Conservation (phyloP, 202 grass and related monocot genomes). For the Elaeis oleifera region DNA sequence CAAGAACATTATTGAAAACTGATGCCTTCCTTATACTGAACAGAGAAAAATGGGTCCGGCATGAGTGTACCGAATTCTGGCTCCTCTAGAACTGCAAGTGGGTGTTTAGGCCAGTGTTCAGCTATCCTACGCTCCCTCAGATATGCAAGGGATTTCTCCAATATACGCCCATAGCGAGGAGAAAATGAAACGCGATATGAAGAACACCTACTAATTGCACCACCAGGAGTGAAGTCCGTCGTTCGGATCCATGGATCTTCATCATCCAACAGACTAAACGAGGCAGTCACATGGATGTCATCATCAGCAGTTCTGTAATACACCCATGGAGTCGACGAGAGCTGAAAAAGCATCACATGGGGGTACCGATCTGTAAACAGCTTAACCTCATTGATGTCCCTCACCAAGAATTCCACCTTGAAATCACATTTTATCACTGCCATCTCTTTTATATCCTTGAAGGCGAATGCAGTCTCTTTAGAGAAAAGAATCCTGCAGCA, state of each 20-base stretch:
- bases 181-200: slow-evolving; percentile 50
- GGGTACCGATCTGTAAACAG: slow-evolving; percentile 22
- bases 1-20: slow-evolving; percentile 49
- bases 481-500: slow-evolving; percentile 52
- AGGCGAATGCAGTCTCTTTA: slow-evolving; percentile 47
- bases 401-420: slow-evolving; percentile 55
- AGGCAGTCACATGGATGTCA: slow-evolving; percentile 56
- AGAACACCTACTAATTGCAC: slow-evolving; percentile 50
- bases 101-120: neutral
- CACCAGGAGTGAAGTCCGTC: slow-evolving; percentile 54
- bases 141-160: slow-evolving; percentile 48
- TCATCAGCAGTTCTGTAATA: slow-evolving; percentile 80
- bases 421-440: slow-evolving; percentile 52
- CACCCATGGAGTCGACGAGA: slow-evolving; percentile 28
- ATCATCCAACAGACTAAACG: slow-evolving; percentile 60
- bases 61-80: slow-evolving; percentile 34
- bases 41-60: slow-evolving; percentile 58
- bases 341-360: slow-evolving; percentile 46
- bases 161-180: slow-evolving; percentile 42
- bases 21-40: slow-evolving; percentile 40
- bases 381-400: slow-evolving; percentile 45
- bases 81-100: slow-evolving; percentile 37
- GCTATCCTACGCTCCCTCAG: slow-evolving; percentile 42
- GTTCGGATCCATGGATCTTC: slow-evolving; percentile 88
- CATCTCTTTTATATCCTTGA: slow-evolving; percentile 24